Evolutionary conservation across 441 rosid genomes (phyloP), one percentile per base, ranked within the genome.

Genomic region (Erodium trifolium): DNA sequence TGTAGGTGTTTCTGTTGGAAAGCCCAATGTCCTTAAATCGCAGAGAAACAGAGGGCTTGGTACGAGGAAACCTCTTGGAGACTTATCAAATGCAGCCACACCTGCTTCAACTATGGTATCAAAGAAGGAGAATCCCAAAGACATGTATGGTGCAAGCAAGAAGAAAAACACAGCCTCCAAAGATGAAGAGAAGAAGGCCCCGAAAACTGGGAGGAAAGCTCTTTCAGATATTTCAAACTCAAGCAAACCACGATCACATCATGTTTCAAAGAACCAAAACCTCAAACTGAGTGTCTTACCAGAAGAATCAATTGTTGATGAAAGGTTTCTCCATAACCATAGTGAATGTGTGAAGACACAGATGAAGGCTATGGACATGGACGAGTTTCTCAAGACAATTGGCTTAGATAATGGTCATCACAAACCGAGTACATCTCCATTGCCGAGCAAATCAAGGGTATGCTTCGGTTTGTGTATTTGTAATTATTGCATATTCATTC

Each of bases 181-280:
- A 65, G 72, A 75, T 34, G 34, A 71, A n/a, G 81, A 23, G 27
- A 23, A 68, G 71, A 82, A 79, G 75, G 7, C 59, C 17, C 59
- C 5, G 18, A 51, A 51, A 51, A 49, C 14, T 60, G 71, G 68
- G 5, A 82, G 88, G 78, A 86, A 82, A 69, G 82, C 80, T 0
- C 87, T 88, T 16, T 71, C 82, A 13, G 90, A 88, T 78, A 88
- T 84, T 68, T 88, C 93, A 53, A 88, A 88, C 71, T 83, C 85
- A 0, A 79, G 73, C 2, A 79, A 76, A 71, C 76, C 74, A 16
- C 72, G 60, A 29, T 66, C 63, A 66, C 77, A 72, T 0, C 81
- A 77, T 79, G 70, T 71, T 16, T 37, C 78, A 37, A 86, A 83
- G 72, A 72, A 67, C 31, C 37, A 47, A 41, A 70, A 71, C 29